Evolutionary conservation across 129 eudicot species (phyloP).

Genomic region (Artemisia annua): DNA sequence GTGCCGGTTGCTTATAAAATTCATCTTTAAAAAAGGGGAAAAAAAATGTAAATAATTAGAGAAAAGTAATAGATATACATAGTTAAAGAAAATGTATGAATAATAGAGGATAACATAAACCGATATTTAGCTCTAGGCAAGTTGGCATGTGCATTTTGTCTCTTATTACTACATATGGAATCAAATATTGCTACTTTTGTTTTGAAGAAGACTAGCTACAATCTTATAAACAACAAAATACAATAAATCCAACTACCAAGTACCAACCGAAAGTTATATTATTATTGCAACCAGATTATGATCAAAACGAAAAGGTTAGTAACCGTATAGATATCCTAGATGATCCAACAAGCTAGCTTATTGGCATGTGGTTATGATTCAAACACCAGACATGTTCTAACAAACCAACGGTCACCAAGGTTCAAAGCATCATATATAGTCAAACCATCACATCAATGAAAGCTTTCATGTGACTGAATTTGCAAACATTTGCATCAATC

Average conservation of each 20-base stretch:
- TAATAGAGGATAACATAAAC: background rate
- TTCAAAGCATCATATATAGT: background rate
- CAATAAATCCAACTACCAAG: background rate
- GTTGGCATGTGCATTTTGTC: constrained; percentile 28
- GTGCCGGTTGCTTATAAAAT: too few species aligned
- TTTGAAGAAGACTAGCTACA: background rate
- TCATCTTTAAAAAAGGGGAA: too few species aligned
- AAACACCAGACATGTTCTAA: background rate
- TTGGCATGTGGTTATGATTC: background rate
- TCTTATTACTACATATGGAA: background rate
- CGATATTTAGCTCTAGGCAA: constrained; percentile 3
- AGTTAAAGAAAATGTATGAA: background rate
- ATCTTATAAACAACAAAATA: background rate
- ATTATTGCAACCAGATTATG: background rate
- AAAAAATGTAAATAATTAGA: background rate
- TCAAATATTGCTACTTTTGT: background rate
- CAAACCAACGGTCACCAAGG: background rate
- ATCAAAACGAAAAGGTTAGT: too few species aligned
- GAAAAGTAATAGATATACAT: too few species aligned
- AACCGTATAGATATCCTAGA: background rate
- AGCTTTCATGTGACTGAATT: background rate
- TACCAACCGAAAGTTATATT: background rate
- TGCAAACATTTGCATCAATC: background rate
- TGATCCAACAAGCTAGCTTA: background rate
- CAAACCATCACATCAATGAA: background rate